Evolutionary conservation across 2,329 filamentous ascomycete genomes (phyloP).

Genomic region (Fusarium mundagurra): DNA sequence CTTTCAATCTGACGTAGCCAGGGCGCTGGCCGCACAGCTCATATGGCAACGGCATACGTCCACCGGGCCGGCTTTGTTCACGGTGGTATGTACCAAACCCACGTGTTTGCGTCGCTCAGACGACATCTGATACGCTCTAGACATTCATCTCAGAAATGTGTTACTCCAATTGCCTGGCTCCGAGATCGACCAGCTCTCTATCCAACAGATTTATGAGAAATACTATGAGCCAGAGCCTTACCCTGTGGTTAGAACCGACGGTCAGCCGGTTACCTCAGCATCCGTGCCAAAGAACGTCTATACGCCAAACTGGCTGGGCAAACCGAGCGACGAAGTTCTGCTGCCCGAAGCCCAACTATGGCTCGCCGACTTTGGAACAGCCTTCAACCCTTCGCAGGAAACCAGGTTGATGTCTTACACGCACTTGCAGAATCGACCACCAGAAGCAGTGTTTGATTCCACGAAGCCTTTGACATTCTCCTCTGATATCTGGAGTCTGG

Average conservation of each 20-base stretch:
- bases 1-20: rapidly evolving
- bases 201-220: background rate
- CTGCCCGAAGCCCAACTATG: background rate
- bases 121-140: background rate
- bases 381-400: background rate
- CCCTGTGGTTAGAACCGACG: background rate
- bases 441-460: rapidly evolving
- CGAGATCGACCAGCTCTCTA: background rate
- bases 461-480: rapidly evolving
- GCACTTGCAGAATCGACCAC: rapidly evolving
- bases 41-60: background rate
- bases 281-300: background rate
- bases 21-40: background rate
- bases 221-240: background rate
- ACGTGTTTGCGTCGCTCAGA: too few relatives aligned
- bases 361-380: background rate
- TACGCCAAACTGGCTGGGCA: background rate
- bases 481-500: background rate
- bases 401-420: rapidly evolving
- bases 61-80: background rate
- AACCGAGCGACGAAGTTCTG: background rate
- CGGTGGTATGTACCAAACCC: background rate
- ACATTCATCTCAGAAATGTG: background rate
- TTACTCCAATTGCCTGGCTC: background rate
- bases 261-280: rapidly evolving